Conservation (phyloP, 2,329 filamentous ascomycete species). For the Capronia americana region DNA sequence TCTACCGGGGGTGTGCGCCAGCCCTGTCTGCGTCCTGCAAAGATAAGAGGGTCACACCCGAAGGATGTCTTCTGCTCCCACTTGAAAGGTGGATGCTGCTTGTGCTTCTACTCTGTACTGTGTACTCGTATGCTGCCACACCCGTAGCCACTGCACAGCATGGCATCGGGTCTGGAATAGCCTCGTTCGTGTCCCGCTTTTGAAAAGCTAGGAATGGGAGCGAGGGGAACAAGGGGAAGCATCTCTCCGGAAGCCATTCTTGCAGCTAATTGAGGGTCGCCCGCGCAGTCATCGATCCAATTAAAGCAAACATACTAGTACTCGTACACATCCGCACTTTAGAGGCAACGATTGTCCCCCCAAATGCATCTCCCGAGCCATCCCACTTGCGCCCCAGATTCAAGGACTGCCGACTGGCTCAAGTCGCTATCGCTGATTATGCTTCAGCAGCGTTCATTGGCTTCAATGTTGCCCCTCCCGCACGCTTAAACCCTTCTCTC, state of each 20-base stretch:
- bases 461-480: constrained; percentile 9
- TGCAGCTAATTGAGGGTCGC: background rate
- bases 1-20: background rate
- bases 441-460: constrained; percentile 6
- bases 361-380: constrained; percentile 2
- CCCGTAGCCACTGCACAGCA: background rate
- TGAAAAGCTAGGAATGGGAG: background rate
- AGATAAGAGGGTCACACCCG: constrained; percentile 1
- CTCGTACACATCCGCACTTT: background rate
- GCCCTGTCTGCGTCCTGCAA: background rate
- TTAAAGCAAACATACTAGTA: background rate
- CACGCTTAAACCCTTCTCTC: constrained; percentile 15
- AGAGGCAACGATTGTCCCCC: background rate
- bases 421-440: background rate
- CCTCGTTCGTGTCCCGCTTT: background rate
- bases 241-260: background rate
- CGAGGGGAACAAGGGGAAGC: background rate
- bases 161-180: background rate
- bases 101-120: background rate
- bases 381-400: constrained; percentile 2
- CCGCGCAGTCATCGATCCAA: background rate
- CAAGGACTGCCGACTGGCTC: constrained; percentile 10
- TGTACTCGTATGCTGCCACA: background rate
- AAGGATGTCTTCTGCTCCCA: background rate
- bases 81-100: background rate